These are phyloP conservation scores for Pterocarpus macrocarpus DNA, from an alignment of 306 rosid genomes.

Conservation along the genomic window DNA sequence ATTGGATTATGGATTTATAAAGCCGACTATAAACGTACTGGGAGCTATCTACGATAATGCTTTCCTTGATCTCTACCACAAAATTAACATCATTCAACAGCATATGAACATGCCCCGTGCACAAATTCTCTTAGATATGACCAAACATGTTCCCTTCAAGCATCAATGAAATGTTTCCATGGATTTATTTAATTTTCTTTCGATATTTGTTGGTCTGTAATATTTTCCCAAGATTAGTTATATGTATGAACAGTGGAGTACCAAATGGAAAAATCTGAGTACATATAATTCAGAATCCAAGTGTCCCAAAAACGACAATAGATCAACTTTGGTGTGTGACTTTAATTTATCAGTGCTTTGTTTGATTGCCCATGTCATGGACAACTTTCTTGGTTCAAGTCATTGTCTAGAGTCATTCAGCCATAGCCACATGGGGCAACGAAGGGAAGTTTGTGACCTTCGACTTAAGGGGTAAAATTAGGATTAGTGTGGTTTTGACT, in stretches of 20 bases:
- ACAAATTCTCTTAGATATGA: no score
- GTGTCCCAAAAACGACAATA: slow-evolving; percentile 53
- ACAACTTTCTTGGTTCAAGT: slow-evolving; percentile 42
- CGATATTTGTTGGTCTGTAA: no score
- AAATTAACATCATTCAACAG: slow-evolving; percentile 33
- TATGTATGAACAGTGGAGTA: background rate
- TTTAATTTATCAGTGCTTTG: slow-evolving; percentile 49
- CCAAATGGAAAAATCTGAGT: slow-evolving; percentile 44
- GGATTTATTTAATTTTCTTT: background rate
- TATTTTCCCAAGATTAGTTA: background rate
- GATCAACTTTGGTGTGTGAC: slow-evolving; percentile 53
- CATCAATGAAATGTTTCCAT: slow-evolving; percentile 47
- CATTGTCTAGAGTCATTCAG: slow-evolving; percentile 53
- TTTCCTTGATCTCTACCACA: slow-evolving; percentile 41
- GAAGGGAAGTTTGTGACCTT: slow-evolving; percentile 26
- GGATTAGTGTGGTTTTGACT: no score
- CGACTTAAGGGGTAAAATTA: slow-evolving; percentile 4
- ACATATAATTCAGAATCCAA: slow-evolving; percentile 45
- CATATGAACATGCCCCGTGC: no score
- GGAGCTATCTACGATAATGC: background rate
- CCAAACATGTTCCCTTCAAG: slow-evolving; percentile 44
- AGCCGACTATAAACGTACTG: background rate
- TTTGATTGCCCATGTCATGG: slow-evolving; percentile 50
- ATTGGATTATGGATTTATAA: background rate
- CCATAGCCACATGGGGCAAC: slow-evolving; percentile 50